A percentile compares a stretch with the other conserved stretches of the same genome.
Evolutionary conservation across 176 grass and related monocot species (phyloP).

Genomic region (Musa itinerans): DNA sequence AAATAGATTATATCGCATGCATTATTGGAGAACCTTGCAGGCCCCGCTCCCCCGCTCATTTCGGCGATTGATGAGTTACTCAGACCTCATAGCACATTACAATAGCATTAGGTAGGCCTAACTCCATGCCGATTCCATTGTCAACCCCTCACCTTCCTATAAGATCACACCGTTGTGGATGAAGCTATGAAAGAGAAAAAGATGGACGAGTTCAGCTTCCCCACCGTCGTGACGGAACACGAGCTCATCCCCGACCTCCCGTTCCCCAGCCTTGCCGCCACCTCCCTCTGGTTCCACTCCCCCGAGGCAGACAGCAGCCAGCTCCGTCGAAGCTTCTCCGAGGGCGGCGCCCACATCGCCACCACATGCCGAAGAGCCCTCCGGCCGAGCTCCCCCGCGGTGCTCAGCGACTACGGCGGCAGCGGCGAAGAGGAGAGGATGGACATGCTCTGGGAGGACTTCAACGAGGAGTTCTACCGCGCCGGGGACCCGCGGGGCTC

Average conservation of each 20-base stretch:
- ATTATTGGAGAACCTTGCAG: too few relatives aligned
- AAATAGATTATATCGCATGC: too few relatives aligned
- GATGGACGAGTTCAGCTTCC: conserved; percentile 13
- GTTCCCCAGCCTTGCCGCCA: neutral
- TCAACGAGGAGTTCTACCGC: neutral
- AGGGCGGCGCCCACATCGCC: conserved; percentile 1
- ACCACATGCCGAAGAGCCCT: neutral
- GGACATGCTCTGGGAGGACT: conserved; percentile 1
- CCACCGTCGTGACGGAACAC: neutral
- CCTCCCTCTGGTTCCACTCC: conserved; percentile 10
- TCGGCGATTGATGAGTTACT: neutral
- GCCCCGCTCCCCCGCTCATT: neutral
- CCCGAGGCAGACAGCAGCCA: neutral
- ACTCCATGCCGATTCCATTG: neutral
- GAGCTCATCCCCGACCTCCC: neutral
- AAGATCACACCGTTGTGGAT: neutral
- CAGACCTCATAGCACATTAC: too few relatives aligned
- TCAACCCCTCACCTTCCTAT: neutral
- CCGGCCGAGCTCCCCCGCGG: neutral
- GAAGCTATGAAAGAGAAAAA: neutral
- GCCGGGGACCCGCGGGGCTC: neutral
- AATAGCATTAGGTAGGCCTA: conserved; percentile 2
- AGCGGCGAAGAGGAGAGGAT: neutral
- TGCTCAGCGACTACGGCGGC: too few relatives aligned
- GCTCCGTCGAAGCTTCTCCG: conserved; percentile 4